Base-by-base conservation (phyloP, 805 yeast species). In the Saccharomyces paradoxus region DNA sequence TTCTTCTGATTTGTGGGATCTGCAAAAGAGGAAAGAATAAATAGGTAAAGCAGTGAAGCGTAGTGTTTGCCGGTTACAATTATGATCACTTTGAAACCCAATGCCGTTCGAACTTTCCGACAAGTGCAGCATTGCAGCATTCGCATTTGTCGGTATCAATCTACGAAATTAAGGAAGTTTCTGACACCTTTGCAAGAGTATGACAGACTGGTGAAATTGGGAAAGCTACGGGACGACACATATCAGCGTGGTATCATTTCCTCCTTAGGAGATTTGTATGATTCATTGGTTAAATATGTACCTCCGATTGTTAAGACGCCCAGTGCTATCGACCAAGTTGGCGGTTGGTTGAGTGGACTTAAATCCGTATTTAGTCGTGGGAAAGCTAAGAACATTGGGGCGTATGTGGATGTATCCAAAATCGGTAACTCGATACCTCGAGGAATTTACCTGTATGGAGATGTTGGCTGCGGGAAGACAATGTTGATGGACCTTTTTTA, bases 381-480 rank as follows among this genome's bases (percentile, higher is more conserved):
- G 58, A 8, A 30, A n/a, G 10, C 13, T 4, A 30, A 28, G 21
- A 13, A 46, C 14, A 69, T 64, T 47, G 46, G 49, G 31, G 30
- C 52, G 8, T 50, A 51, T 26, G 44, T 37, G 24, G 52, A 56
- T 26, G 56, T 57, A 26, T 52, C 53, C 21, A 53, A 53, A 30
- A 74, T 71, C 29, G 70, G 70, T 21, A 63, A 41, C 21, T 37
- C 62, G 2, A 75, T 84, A 13, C 96, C 94, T 1, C 76, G 79
- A 60, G 99, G 99, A 4, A 86, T 94, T 7, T 94, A 94, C 65
- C 76, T 94, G 30, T 94, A 88, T 70, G 99, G 99, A 24, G 98
- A 94, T 69, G 99, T 94, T 47, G 99, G 99, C 1, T 91, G 98
- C 71, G 99, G 99, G 3, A 92, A 94, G 67, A 94, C 99, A 7